Conservation (phyloP, 768 basidiomycete genomes). For the Phlebiopsis gigantea region DNA sequence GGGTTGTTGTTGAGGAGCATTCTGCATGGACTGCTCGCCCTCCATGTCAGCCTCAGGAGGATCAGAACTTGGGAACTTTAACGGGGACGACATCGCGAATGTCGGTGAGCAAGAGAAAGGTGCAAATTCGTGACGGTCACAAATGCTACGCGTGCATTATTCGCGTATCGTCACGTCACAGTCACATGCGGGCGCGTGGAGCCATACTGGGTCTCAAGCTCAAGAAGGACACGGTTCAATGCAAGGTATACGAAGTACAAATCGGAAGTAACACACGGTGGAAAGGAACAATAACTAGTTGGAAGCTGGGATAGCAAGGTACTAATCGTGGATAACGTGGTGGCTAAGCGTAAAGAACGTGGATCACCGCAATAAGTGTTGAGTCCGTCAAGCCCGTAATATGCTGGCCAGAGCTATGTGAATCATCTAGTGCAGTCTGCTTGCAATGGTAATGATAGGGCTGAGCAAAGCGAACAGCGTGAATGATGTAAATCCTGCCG, state of each 20-base stretch:
- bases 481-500: not conserved
- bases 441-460: not conserved
- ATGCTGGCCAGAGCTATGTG: not conserved
- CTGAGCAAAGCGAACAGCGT: not conserved
- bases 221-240: not conserved
- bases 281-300: not conserved
- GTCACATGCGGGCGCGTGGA: not conserved
- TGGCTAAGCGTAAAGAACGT: not conserved
- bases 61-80: conserved; percentile 26
- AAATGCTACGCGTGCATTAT: not conserved
- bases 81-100: conserved; percentile 20
- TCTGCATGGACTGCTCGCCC: conserved; percentile 19
- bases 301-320: not conserved
- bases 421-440: not conserved
- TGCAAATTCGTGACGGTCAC: not conserved
- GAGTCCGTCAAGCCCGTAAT: not conserved
- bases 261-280: not conserved
- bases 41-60: conserved; percentile 26
- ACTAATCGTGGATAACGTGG: not conserved
- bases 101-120: not conserved
- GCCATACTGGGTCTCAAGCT: not conserved
- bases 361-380: not conserved
- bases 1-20: conserved; percentile 23
- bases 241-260: not conserved
- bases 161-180: conserved; percentile 1